phyloP scores from a whole-genome alignment of 768 basidiomycete genomes.

The button mushroom (Agaricus bisporus) region DNA sequence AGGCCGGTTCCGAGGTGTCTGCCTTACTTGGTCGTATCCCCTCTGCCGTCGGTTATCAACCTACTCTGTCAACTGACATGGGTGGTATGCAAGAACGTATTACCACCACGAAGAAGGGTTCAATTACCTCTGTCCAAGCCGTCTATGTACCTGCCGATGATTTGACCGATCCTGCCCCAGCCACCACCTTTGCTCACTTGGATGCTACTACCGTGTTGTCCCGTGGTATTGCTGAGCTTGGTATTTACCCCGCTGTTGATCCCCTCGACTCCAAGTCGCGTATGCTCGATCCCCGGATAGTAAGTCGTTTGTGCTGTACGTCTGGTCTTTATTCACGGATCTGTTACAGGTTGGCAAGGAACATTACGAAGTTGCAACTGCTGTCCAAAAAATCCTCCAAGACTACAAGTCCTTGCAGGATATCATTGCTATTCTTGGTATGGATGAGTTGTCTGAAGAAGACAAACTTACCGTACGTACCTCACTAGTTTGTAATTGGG shows the following conservation, averaged over 20 bases:
- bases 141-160: slow-evolving; percentile 99
- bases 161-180: slow-evolving; percentile 99
- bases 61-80: slow-evolving; percentile 99
- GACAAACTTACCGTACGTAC: slow-evolving; percentile 91
- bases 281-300: slow-evolving; percentile 99
- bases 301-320: slow-evolving; percentile 29
- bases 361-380: slow-evolving; percentile 95
- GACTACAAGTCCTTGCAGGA: slow-evolving; percentile 97
- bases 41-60: slow-evolving; percentile 99
- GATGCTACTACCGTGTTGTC: slow-evolving; percentile 99
- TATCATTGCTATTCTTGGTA: slow-evolving; percentile 99
- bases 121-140: slow-evolving; percentile 99
- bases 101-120: slow-evolving; percentile 99
- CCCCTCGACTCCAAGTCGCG: slow-evolving; percentile 99
- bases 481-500: background rate
- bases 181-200: slow-evolving; percentile 99
- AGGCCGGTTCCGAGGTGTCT: slow-evolving; percentile 99
- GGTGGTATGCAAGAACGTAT: slow-evolving; percentile 99
- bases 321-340: slow-evolving; percentile 1
- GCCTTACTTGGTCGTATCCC: slow-evolving; percentile 99
- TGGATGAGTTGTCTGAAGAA: slow-evolving; percentile 99
- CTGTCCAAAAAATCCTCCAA: slow-evolving; percentile 95
- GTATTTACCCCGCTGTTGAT: slow-evolving; percentile 99
- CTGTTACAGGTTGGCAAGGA: slow-evolving; percentile 65
- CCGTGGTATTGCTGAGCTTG: slow-evolving; percentile 96